Conservation (phyloP, 2,329 filamentous ascomycete genomes). For the Teratosphaeria viscida region DNA sequence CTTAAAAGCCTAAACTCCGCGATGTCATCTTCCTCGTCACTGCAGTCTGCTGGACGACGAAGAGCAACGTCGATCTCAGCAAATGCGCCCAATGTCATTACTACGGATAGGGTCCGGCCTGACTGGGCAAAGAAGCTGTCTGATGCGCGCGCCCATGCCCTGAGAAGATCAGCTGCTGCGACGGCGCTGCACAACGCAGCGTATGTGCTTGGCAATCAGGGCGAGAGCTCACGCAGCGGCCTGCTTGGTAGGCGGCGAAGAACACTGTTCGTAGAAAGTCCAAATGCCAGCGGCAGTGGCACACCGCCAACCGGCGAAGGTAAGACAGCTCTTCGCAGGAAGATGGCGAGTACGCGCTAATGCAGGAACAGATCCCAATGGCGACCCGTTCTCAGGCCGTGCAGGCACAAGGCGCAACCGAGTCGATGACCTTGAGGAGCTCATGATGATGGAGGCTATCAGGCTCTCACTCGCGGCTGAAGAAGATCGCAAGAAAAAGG, state of each 20-base stretch:
- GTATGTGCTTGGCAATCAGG: conserved; percentile 64
- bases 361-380: conserved; percentile 11
- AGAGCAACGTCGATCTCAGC: conserved; percentile 66
- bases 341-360: neutral
- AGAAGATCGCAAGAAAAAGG: conserved; percentile 79
- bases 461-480: conserved; percentile 82
- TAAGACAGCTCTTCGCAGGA: conserved; percentile 7
- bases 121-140: conserved; percentile 90
- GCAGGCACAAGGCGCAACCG: conserved; percentile 49
- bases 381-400: conserved; percentile 31
- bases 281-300: conserved; percentile 33
- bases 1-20: conserved; percentile 52
- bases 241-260: conserved; percentile 43
- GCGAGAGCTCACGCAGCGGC: conserved; percentile 10
- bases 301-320: conserved; percentile 30
- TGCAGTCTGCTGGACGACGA: conserved; percentile 51
- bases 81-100: conserved; percentile 74
- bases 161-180: conserved; percentile 79
- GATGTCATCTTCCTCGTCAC: conserved; percentile 76
- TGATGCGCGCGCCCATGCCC: conserved; percentile 71
- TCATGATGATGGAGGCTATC: conserved; percentile 98
- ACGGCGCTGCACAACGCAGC: conserved; percentile 92
- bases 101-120: conserved; percentile 82
- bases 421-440: conserved; percentile 83
- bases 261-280: conserved; percentile 43